phyloP scores from a whole-genome alignment of 805 yeast genomes.

The Jamesozyma hellenica region DNA sequence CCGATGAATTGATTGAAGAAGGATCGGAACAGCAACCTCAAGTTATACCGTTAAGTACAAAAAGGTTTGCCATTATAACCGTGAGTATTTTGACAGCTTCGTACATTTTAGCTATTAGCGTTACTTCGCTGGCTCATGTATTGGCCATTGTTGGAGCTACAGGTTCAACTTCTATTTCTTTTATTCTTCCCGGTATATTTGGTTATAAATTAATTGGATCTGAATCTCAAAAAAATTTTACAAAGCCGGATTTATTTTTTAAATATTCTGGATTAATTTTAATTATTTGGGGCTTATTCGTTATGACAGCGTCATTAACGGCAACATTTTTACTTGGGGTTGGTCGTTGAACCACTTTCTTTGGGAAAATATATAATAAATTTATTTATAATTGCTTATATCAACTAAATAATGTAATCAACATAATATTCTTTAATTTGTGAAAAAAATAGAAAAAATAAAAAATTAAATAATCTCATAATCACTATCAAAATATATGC shows the following conservation, averaged over 20 bases:
- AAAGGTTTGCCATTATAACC: constrained; percentile 42
- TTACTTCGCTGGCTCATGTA: constrained; percentile 57
- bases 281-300: constrained; percentile 40
- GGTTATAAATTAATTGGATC: constrained; percentile 37
- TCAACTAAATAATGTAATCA: too few relatives aligned
- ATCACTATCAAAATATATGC: not conserved
- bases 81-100: constrained; percentile 36
- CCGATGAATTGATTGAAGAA: constrained; percentile 16
- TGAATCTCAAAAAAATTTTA: constrained; percentile 16
- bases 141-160: constrained; percentile 73
- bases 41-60: constrained; percentile 20
- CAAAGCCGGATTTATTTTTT: constrained; percentile 23
- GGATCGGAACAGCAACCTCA: constrained; percentile 8
- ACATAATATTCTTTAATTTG: not conserved
- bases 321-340: constrained; percentile 26
- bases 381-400: too few relatives aligned
- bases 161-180: constrained; percentile 71
- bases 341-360: not conserved
- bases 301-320: constrained; percentile 43
- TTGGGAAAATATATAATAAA: too few relatives aligned
- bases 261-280: constrained; percentile 33
- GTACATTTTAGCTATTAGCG: constrained; percentile 47
- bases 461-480: too few relatives aligned
- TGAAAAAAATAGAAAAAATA: too few relatives aligned
- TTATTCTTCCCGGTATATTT: constrained; percentile 68